phyloP scores from a whole-genome alignment of 208 protist genomes.

The Trypanosomatidae sp. region DNA sequence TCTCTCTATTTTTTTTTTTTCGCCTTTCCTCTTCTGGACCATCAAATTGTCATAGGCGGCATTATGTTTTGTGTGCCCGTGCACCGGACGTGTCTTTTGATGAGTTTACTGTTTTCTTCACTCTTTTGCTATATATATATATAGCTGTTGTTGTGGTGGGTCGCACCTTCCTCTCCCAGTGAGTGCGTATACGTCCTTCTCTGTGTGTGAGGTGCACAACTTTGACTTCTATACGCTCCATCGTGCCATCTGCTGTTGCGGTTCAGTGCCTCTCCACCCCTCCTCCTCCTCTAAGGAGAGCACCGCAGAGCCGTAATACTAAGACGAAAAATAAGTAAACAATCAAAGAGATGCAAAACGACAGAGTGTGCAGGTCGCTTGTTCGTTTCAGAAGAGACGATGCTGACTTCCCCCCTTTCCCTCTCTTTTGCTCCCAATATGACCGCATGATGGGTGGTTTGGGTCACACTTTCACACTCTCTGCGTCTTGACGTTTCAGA shows the following conservation, averaged over 20 bases:
- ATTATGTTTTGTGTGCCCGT: neutral
- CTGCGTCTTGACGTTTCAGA: neutral
- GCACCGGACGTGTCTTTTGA: neutral
- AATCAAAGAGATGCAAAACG: neutral
- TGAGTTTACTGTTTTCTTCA: neutral
- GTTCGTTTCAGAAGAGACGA: neutral
- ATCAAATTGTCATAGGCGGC: neutral
- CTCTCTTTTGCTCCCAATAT: neutral
- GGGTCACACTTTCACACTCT: neutral
- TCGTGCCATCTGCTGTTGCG: neutral
- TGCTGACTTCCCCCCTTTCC: slow-evolving; percentile 1
- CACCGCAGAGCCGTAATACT: neutral
- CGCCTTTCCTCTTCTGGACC: neutral
- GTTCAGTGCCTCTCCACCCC: neutral
- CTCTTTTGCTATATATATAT: neutral
- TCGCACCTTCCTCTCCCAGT: neutral
- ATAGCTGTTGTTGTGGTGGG: no score
- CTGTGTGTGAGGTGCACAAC: neutral
- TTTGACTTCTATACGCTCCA: neutral
- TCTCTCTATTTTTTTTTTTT: neutral
- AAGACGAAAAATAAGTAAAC: slow-evolving; percentile 1
- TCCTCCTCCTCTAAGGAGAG: neutral
- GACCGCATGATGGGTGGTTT: neutral
- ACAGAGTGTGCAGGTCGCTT: neutral
- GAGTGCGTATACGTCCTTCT: neutral